phyloP scores from a whole-genome alignment of 352 stramenopile genomes.

The Globisporangium polare region DNA sequence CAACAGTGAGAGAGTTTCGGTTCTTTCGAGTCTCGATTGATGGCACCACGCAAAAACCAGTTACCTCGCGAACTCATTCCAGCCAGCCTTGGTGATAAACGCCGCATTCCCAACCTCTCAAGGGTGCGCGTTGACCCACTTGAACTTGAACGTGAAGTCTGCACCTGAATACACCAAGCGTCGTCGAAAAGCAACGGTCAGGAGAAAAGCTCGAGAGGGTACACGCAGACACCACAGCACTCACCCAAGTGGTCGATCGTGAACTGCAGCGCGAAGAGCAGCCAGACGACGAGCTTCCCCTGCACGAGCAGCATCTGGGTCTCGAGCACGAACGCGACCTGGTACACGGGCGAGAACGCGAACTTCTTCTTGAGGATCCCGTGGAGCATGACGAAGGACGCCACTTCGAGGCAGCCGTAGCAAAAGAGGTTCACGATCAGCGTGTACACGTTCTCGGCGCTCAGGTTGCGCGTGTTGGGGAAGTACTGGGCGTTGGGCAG shows the following conservation, averaged over 20 bases:
- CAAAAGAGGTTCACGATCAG: not conserved
- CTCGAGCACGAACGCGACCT: slow-evolving; percentile 2
- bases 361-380: not conserved
- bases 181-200: too few species aligned
- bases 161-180: not conserved
- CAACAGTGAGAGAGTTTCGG: too few species aligned
- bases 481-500: not conserved
- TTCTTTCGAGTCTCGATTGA: too few species aligned
- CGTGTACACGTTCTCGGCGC: not conserved
- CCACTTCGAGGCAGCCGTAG: not conserved
- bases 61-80: too few species aligned
- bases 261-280: not conserved
- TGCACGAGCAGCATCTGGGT: slow-evolving; percentile 1
- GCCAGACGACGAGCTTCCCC: not conserved
- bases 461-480: not conserved
- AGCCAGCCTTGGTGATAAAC: too few species aligned
- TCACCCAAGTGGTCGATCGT: not conserved
- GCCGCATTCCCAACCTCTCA: too few species aligned
- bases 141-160: not conserved
- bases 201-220: too few species aligned
- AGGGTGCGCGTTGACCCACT: too few species aligned
- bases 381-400: not conserved
- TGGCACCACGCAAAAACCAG: too few species aligned
- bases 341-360: not conserved
- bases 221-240: not conserved